Evolutionary conservation across 441 rosid species (phyloP).

Genomic region (Omphalea diandra): DNA sequence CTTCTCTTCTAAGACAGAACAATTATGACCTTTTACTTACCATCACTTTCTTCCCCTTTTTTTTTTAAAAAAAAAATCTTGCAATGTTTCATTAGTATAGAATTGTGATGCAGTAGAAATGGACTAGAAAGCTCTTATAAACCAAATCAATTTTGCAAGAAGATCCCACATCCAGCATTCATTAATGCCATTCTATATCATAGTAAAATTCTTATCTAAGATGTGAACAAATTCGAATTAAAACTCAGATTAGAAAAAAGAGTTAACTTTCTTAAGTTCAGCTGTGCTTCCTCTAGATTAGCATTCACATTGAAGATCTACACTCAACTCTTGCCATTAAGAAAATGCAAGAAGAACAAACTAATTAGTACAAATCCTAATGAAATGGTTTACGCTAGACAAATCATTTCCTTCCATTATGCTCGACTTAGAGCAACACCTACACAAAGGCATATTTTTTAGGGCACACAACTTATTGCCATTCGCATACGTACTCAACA

Average conservation of each 20-base stretch:
- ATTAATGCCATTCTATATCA: neutral
- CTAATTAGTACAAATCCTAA: neutral
- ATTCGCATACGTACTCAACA: too few relatives aligned
- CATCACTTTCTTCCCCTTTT: conserved; percentile 11
- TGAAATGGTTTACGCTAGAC: neutral
- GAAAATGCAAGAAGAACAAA: neutral
- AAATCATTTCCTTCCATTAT: conserved; percentile 2
- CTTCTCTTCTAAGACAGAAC: neutral
- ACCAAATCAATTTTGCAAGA: too few relatives aligned
- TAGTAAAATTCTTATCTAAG: neutral
- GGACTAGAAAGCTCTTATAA: neutral
- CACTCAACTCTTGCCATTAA: conserved; percentile 3
- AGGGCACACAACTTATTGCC: too few relatives aligned
- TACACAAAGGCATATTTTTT: too few relatives aligned
- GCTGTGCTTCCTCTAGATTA: neutral
- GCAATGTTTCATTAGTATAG: neutral
- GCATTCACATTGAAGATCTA: conserved; percentile 6
- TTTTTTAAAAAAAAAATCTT: too few relatives aligned
- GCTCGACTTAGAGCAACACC: neutral
- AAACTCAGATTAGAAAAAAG: neutral
- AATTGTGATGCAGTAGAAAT: neutral
- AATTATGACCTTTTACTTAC: neutral
- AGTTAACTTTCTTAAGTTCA: neutral
- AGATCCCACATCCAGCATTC: neutral
- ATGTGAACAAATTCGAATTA: neutral